Percentiles rank a stretch among this genome's conserved stretches.
Evolutionary conservation across 2,329 filamentous ascomycete genomes (phyloP).

Genomic region (Conoideocrella luteorostrata): DNA sequence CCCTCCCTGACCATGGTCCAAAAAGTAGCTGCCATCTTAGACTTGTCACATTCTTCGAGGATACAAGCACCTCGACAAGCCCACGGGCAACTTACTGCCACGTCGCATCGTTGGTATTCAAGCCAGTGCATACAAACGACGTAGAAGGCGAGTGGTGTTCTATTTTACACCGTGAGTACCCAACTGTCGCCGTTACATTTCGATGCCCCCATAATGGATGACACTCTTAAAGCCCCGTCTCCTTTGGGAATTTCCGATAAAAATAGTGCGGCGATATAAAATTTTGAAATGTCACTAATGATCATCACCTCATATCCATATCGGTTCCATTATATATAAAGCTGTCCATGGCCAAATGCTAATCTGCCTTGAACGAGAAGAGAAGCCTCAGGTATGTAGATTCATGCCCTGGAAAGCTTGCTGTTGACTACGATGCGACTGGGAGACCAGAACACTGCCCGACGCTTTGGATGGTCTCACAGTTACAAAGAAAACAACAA

Average conservation of each 20-base stretch:
- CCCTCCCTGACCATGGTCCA: too few relatives aligned
- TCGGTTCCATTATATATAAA: not conserved
- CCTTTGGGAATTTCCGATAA: not conserved
- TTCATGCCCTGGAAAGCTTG: not conserved
- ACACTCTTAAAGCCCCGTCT: not conserved
- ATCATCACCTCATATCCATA: not conserved
- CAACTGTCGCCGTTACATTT: not conserved
- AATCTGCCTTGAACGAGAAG: not conserved
- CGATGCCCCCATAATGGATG: not conserved
- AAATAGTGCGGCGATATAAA: not conserved
- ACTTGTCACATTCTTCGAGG: not conserved
- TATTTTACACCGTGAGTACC: not conserved
- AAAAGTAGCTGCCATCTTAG: not conserved
- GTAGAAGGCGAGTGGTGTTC: not conserved
- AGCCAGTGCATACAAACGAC: not conserved
- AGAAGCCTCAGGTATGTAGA: not conserved
- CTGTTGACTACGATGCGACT: not conserved
- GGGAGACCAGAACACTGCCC: not conserved
- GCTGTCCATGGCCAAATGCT: not conserved
- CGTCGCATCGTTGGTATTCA: not conserved
- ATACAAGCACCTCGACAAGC: not conserved
- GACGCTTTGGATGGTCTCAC: not conserved
- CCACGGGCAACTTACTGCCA: not conserved
- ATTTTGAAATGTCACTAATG: not conserved
- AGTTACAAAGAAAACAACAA: not conserved